These are phyloP conservation scores for Hyaloscypha hepaticicola DNA, from an alignment of 495 filamentous ascomycete genomes.

Conservation along the genomic window DNA sequence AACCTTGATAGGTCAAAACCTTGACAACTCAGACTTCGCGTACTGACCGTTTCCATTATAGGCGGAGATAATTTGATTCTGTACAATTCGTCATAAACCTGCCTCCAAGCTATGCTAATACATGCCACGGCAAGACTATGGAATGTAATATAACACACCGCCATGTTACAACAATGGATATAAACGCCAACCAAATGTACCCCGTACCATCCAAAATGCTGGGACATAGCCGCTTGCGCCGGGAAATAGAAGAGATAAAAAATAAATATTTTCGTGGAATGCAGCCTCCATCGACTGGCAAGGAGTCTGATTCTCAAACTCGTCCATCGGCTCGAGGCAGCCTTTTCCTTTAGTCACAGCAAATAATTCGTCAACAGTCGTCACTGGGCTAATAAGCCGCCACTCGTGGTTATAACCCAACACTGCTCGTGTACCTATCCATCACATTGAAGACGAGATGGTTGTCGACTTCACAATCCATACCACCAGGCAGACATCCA, in stretches of 20 bases:
- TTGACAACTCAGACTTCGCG: background rate
- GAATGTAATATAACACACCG: slow-evolving; percentile 12
- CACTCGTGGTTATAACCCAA: slow-evolving; percentile 19
- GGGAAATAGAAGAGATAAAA: background rate
- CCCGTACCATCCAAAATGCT: background rate
- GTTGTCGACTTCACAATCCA: slow-evolving; percentile 34
- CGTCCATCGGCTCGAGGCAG: background rate
- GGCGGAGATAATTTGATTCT: background rate
- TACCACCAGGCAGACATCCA: slow-evolving; percentile 26
- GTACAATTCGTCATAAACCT: background rate
- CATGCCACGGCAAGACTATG: slow-evolving; percentile 1
- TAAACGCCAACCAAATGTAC: background rate
- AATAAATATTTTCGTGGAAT: background rate
- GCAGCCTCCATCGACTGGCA: no score
- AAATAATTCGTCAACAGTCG: background rate
- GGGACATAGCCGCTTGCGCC: slow-evolving; percentile 11
- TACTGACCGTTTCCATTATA: no score
- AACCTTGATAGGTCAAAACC: no score
- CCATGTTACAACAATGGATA: slow-evolving; percentile 8
- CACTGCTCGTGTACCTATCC: slow-evolving; percentile 27
- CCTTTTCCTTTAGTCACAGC: background rate
- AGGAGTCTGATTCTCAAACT: background rate
- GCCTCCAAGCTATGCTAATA: background rate
- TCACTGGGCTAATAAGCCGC: background rate
- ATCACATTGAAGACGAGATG: slow-evolving; percentile 32